These are phyloP conservation scores for Aspergillus sparsus DNA, from an alignment of 495 filamentous ascomycete genomes.

Conservation along the genomic window DNA sequence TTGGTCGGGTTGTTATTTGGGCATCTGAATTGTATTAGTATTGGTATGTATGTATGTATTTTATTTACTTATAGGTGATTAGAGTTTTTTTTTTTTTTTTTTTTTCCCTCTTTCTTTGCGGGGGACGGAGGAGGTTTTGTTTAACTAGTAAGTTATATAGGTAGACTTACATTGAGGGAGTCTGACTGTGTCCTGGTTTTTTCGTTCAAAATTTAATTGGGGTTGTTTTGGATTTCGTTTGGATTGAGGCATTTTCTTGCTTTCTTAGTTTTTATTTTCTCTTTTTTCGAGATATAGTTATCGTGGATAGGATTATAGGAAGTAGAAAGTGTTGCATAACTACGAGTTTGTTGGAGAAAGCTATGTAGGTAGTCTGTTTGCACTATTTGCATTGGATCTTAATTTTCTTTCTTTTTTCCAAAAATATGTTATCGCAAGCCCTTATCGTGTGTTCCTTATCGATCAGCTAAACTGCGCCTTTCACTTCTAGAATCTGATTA, in stretches of 20 bases:
- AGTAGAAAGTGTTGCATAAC: not conserved
- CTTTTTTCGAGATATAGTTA: not conserved
- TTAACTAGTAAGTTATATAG: not conserved
- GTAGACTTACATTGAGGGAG: slow-evolving; percentile 39
- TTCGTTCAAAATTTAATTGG: slow-evolving; percentile 40
- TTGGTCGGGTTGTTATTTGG: slow-evolving; percentile 64
- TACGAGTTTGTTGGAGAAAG: not conserved
- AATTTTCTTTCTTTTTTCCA: not conserved
- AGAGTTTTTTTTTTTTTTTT: slow-evolving; percentile 22
- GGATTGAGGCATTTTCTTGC: not conserved
- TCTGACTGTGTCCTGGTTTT: slow-evolving; percentile 41
- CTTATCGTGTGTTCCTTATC: no score
- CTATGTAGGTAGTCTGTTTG: not conserved
- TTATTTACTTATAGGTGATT: not conserved
- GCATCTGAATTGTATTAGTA: slow-evolving; percentile 27
- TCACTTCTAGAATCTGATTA: no score
- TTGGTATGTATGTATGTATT: no score
- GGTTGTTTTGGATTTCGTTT: slow-evolving; percentile 20
- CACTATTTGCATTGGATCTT: not conserved
- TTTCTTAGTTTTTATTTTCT: not conserved
- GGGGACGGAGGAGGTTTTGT: not conserved
- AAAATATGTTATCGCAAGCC: no score
- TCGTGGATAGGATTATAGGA: not conserved
- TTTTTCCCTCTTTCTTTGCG: slow-evolving; percentile 6
- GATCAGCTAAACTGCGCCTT: no score